Conservation (phyloP, 345 rosid species). For the Rhodamnia argentea region DNA sequence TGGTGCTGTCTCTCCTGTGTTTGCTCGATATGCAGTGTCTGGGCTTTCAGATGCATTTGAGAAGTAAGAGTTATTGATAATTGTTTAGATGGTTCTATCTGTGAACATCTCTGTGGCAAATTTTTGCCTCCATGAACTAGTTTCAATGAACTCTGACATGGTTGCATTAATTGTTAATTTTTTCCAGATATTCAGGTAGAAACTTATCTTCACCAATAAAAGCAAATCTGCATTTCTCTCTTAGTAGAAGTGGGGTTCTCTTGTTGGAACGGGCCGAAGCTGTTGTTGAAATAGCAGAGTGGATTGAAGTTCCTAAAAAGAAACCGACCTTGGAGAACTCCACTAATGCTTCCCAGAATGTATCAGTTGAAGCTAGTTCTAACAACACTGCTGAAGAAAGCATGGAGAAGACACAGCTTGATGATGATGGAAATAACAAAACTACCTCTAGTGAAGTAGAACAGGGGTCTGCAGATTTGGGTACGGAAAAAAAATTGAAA, state of each 20-base stretch:
- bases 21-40: conserved; percentile 79
- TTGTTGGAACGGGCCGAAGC: conserved; percentile 91
- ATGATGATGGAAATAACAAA: conserved; percentile 24
- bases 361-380: conserved; percentile 38
- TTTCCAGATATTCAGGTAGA: conserved; percentile 71
- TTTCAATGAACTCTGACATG: neutral
- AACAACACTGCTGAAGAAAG: conserved; percentile 42
- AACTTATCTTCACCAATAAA: conserved; percentile 93
- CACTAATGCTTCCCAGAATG: conserved; percentile 40
- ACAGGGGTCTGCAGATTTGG: conserved; percentile 33
- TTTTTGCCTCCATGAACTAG: neutral
- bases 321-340: conserved; percentile 54
- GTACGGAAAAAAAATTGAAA: conserved; percentile 71
- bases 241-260: conserved; percentile 87
- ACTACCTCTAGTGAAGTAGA: conserved; percentile 34
- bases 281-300: conserved; percentile 84
- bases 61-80: conserved; percentile 44
- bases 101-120: neutral
- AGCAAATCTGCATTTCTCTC: conserved; percentile 86
- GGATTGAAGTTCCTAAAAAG: conserved; percentile 95
- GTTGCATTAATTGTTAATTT: neutral
- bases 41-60: conserved; percentile 72
- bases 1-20: conserved; percentile 48
- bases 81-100: neutral
- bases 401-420: conserved; percentile 34